Conservation (phyloP, 768 basidiomycete genomes). For the Artomyces pyxidatus region DNA sequence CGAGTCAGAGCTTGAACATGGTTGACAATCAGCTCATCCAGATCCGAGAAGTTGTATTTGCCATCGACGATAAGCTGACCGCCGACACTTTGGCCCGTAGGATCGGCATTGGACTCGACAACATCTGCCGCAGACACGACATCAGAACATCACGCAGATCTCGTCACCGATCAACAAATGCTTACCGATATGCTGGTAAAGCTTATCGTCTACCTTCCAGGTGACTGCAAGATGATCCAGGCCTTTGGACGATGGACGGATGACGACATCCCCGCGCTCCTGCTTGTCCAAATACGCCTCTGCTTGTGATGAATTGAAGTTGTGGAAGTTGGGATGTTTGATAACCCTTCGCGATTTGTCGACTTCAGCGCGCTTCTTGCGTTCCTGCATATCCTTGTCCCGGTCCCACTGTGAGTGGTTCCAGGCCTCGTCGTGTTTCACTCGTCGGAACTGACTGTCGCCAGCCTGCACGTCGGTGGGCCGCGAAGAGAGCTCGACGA, state of each 20-base stretch:
- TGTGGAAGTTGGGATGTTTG: slow-evolving; percentile 97
- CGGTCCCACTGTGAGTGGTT: slow-evolving; percentile 55
- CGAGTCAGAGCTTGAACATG: slow-evolving; percentile 92
- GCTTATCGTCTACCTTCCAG: slow-evolving; percentile 95
- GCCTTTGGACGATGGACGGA: slow-evolving; percentile 93
- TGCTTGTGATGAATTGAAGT: slow-evolving; percentile 84
- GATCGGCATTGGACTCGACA: slow-evolving; percentile 70
- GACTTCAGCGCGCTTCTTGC: slow-evolving; percentile 81
- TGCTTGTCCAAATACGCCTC: slow-evolving; percentile 85
- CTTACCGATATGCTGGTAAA: slow-evolving; percentile 95
- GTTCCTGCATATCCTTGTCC: slow-evolving; percentile 62
- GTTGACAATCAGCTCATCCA: slow-evolving; percentile 95
- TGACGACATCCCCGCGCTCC: slow-evolving; percentile 92
- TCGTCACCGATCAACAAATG: slow-evolving; percentile 1
- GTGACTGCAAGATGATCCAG: slow-evolving; percentile 91
- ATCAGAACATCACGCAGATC: background rate
- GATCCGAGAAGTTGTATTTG: slow-evolving; percentile 80
- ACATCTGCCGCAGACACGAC: slow-evolving; percentile 36
- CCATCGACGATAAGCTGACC: slow-evolving; percentile 65
- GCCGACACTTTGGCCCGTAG: slow-evolving; percentile 55
- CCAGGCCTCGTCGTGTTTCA: slow-evolving; percentile 55
- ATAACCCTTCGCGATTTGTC: slow-evolving; percentile 78
- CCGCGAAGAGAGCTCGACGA: slow-evolving; percentile 69
- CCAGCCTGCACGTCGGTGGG: slow-evolving; percentile 51
- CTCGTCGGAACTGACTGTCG: slow-evolving; percentile 53